Evolutionary conservation across 2,329 filamentous ascomycete genomes (phyloP).

Genomic region (Bretziella fagacearum): DNA sequence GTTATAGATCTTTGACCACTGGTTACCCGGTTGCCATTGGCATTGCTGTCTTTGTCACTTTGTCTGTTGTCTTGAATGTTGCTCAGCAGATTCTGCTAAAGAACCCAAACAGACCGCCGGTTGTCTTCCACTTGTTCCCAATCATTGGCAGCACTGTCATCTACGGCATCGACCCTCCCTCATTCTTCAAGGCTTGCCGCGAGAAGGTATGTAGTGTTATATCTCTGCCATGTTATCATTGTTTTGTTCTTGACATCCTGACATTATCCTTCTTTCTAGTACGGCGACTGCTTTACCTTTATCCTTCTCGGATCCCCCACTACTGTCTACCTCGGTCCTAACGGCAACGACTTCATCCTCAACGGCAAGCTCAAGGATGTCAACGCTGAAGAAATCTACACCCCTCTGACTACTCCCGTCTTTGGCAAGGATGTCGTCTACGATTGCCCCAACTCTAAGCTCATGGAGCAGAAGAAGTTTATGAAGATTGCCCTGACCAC

Average conservation of each 20-base stretch:
- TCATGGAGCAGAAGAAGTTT: conserved; percentile 96
- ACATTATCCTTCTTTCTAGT: conserved; percentile 28
- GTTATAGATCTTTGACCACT: conserved; percentile 31
- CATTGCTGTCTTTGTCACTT: conserved; percentile 27
- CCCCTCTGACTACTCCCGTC: conserved; percentile 51
- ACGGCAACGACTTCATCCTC: conserved; percentile 79
- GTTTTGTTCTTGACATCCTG: too few relatives aligned
- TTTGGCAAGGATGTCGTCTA: conserved; percentile 82
- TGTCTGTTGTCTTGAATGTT: conserved; percentile 61
- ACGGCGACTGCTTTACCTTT: conserved; percentile 83
- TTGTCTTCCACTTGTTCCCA: conserved; percentile 70
- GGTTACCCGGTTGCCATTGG: conserved; percentile 31
- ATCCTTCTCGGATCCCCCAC: conserved; percentile 77
- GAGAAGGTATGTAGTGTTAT: conserved; percentile 50
- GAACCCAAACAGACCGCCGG: conserved; percentile 63
- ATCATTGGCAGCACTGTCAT: conserved; percentile 79
- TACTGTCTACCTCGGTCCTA: conserved; percentile 65
- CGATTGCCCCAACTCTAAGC: conserved; percentile 76
- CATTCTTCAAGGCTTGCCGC: conserved; percentile 63
- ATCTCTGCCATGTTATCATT: too few relatives aligned
- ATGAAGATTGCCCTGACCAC: conserved; percentile 68
- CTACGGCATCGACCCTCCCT: conserved; percentile 88
- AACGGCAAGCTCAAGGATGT: conserved; percentile 84
- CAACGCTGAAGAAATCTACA: conserved; percentile 81
- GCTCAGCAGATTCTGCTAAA: conserved; percentile 61